Evolutionary conservation across 495 filamentous ascomycete species (phyloP).

Genomic region (Parathielavia hyrcaniae): DNA sequence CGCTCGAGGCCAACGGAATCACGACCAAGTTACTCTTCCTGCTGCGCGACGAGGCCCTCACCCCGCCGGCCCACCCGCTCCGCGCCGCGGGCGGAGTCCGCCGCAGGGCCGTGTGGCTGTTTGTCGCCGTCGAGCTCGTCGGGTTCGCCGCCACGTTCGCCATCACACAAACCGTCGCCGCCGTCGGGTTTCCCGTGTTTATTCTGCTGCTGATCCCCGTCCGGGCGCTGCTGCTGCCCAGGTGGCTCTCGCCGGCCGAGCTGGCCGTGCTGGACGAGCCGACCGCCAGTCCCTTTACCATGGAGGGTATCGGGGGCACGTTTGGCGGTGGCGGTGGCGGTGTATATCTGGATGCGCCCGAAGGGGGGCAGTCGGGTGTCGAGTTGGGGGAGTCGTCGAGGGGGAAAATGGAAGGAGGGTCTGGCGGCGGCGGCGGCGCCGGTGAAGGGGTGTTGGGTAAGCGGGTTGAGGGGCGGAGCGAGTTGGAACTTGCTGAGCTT

Average conservation of each 20-base stretch:
- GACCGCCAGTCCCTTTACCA: constrained; percentile 76
- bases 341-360: neutral
- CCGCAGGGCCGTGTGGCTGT: constrained; percentile 62
- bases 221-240: constrained; percentile 65
- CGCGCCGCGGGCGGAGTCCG: constrained; percentile 44
- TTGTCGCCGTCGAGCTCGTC: constrained; percentile 67
- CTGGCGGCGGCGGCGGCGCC: neutral
- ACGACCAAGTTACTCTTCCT: constrained; percentile 76
- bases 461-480: constrained; percentile 22
- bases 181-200: constrained; percentile 87
- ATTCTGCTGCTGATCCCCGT: constrained; percentile 77
- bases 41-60: constrained; percentile 58
- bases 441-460: neutral
- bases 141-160: constrained; percentile 85
- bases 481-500: constrained; percentile 34
- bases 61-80: constrained; percentile 60
- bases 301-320: constrained; percentile 74
- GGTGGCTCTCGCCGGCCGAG: constrained; percentile 62
- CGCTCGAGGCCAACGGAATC: constrained; percentile 76
- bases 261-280: constrained; percentile 66
- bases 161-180: constrained; percentile 92
- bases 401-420: constrained; percentile 13
- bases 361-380: constrained; percentile 6
- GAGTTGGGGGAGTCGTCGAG: neutral
- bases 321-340: constrained; percentile 39